Percentiles rank a stretch among this genome's conserved stretches.
Conservation (phyloP, 768 basidiomycete species). For the Obba rivulosa region DNA sequence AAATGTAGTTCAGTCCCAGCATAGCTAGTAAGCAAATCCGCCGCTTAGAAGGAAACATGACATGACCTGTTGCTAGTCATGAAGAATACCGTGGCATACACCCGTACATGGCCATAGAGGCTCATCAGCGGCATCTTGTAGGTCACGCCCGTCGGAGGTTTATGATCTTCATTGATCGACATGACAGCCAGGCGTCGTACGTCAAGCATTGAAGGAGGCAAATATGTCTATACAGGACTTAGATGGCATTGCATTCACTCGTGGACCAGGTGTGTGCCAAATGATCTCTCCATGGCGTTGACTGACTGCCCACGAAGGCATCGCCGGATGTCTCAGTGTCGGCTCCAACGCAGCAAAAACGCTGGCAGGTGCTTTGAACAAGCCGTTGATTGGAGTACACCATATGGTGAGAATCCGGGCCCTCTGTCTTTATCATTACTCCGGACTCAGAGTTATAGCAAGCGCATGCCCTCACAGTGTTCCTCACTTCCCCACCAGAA, state of each 20-base stretch:
- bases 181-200: conserved; percentile 66
- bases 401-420: conserved; percentile 68
- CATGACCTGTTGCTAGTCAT: conserved; percentile 39
- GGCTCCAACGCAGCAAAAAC: conserved; percentile 81
- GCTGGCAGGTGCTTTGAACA: conserved; percentile 68
- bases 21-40: conserved; percentile 42
- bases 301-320: conserved; percentile 39
- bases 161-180: neutral
- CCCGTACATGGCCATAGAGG: conserved; percentile 67
- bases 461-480: conserved; percentile 84
- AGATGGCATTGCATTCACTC: conserved; percentile 87
- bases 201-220: conserved; percentile 62
- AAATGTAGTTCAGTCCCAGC: conserved; percentile 85
- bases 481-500: conserved; percentile 52
- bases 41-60: neutral
- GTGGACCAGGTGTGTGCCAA: conserved; percentile 62
- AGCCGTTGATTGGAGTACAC: conserved; percentile 86
- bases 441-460: conserved; percentile 45
- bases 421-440: conserved; percentile 4
- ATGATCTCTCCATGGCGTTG: conserved; percentile 3
- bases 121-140: conserved; percentile 80
- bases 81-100: conserved; percentile 69
- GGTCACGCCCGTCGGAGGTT: conserved; percentile 4
- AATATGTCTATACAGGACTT: conserved; percentile 53
- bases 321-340: conserved; percentile 75